Base-by-base conservation (phyloP, 2,329 filamentous ascomycete genomes). In the Didymella pinodella region DNA sequence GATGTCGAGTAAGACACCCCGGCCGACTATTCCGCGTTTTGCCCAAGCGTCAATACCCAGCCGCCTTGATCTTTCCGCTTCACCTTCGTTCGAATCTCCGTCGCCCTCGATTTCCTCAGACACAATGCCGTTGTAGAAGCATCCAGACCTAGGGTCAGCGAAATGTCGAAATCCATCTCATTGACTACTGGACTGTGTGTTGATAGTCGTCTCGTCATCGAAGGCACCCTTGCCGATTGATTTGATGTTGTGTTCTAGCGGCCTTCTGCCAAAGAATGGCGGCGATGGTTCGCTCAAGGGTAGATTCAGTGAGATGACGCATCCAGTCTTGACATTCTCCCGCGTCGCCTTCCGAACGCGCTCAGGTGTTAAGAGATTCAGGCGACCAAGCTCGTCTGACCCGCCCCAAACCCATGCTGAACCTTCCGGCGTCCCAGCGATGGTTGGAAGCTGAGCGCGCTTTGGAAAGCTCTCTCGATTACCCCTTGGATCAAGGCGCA, bases 351-450 rank as follows among this genome's bases (percentile, higher is more conserved):
- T 77, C 11, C 79, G 79, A 20, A 87, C 84, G 18, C 83, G 75
- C 54, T 82, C 77, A 50, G 85, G 79, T 0, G 84, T 88, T 14
- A 89, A 79, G 28, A 86, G 81, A 70, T 89, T 89, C 20, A 89
- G 72, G 25, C 84, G 85, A 10, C 86, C 87, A 2, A 89, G 78
- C 72, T 66, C 65, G 55, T 70, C 65, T 40, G 50, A 57, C 16
- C 66, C 64, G 25, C 66, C 67, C 69, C 69, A 70, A 52, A 69
- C 66, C 68, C 68, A 69, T 10, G 66, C 65, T 31, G 66, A 61
- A 2, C 59, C 36, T 10, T 40, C 36, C 11, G 36, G 36, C 36
- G 36, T 40, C 8, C 36, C 36, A 20, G 36, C 36, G 16, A 40
- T 18, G n/a, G 20, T 16, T 40, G 36, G 36, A 40, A 40, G 36